Conservation (phyloP, 108 stramenopile species). For the Pseudonitzschia delicatissima region DNA sequence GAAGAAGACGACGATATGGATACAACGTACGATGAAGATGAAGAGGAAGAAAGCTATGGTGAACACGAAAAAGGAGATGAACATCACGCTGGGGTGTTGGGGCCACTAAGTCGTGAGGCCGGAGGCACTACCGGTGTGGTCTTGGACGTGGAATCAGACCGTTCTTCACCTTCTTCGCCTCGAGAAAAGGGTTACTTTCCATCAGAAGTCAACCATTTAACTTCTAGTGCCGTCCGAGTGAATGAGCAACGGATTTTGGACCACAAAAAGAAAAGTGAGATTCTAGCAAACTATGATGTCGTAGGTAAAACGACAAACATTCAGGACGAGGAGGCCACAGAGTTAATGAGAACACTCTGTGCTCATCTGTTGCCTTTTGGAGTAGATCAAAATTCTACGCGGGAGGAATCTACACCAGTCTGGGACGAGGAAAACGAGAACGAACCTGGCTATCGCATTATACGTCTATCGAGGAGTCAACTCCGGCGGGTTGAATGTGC, state of each 20-base stretch:
- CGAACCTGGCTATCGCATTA: conserved; percentile 75
- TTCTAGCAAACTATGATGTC: conserved; percentile 22
- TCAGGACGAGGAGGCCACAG: conserved; percentile 36
- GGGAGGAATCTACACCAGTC: conserved; percentile 31
- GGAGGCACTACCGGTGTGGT: conserved; percentile 80
- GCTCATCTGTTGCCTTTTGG: conserved; percentile 66
- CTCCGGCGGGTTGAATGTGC: conserved; percentile 63
- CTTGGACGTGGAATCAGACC: conserved; percentile 40
- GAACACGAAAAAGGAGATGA: conserved; percentile 15
- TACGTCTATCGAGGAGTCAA: conserved; percentile 56
- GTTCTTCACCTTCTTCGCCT: neutral
- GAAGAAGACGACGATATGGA: conserved; percentile 2
- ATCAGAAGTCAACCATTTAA: conserved; percentile 10
- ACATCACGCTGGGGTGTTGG: conserved; percentile 44
- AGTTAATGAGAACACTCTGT: conserved; percentile 72
- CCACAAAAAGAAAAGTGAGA: neutral
- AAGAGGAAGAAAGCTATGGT: conserved; percentile 19
- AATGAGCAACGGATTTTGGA: conserved; percentile 1
- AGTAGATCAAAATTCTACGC: conserved; percentile 37
- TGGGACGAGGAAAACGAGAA: conserved; percentile 82
- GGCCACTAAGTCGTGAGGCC: conserved; percentile 58
- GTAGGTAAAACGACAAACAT: conserved; percentile 7
- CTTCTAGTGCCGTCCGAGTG: conserved; percentile 1
- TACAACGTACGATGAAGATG: neutral
- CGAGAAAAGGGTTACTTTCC: conserved; percentile 19